A percentile compares a stretch with the other conserved stretches of the same genome.
phyloP scores from a whole-genome alignment of 345 rosid species.

The Trapa incisa region DNA sequence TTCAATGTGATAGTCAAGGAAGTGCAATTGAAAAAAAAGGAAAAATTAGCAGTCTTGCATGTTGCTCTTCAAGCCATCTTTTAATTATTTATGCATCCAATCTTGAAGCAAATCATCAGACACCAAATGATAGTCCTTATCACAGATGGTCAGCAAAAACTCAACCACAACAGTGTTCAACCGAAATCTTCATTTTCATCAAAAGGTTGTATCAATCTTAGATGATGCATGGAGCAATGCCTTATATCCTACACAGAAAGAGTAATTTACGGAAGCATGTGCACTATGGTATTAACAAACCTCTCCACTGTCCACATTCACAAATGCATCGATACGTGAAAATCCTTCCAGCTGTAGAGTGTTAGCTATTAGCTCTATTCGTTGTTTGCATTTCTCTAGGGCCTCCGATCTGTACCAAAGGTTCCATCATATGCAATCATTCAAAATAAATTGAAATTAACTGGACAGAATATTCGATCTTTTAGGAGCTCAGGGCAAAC shows the following conservation, averaged over 20 bases:
- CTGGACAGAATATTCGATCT: not conserved
- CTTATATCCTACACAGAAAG: not conserved
- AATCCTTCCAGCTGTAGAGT: constrained; percentile 71
- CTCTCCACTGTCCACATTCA: constrained; percentile 85
- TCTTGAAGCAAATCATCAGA: not conserved
- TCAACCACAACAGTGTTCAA: not conserved
- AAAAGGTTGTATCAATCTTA: not conserved
- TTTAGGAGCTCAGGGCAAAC: constrained; percentile 26
- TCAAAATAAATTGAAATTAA: not conserved
- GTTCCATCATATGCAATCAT: not conserved
- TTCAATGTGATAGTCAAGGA: not conserved
- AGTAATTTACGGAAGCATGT: not conserved
- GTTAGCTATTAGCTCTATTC: constrained; percentile 66
- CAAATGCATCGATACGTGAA: constrained; percentile 86
- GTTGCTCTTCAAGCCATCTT: not conserved
- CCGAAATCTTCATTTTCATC: not conserved
- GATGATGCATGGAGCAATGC: not conserved
- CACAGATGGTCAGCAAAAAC: not conserved
- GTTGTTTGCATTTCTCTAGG: constrained; percentile 53
- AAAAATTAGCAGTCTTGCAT: not conserved
- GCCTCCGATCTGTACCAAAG: constrained; percentile 43
- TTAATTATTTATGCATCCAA: not conserved
- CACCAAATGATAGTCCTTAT: not conserved
- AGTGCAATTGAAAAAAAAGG: not conserved
- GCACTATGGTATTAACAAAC: constrained; percentile 17